phyloP scores from a whole-genome alignment of 1,284 basidiomycete genomes.

The Marasmius oreades region DNA sequence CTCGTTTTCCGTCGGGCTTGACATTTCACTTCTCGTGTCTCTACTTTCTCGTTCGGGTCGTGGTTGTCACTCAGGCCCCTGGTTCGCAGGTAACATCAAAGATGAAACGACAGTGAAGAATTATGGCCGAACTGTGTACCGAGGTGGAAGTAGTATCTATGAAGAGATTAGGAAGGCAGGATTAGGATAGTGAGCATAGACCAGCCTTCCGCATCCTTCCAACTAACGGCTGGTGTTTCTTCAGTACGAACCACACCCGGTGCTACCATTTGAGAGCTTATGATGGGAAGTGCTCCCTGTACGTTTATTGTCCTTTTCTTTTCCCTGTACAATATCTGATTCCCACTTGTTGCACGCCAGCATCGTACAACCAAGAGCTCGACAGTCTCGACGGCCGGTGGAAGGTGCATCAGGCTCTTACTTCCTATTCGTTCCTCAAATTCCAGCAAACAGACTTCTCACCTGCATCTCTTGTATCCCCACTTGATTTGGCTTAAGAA shows the following conservation, averaged over 20 bases:
- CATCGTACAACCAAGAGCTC: conserved; percentile 59
- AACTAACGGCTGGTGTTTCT: background rate
- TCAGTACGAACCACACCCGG: conserved; percentile 72
- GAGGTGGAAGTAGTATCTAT: conserved; percentile 84
- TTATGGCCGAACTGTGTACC: conserved; percentile 87
- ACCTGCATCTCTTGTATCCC: no score
- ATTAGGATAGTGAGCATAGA: conserved; percentile 66
- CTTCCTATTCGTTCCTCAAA: no score
- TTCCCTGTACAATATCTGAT: background rate
- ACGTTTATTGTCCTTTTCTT: background rate
- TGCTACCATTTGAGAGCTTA: conserved; percentile 91
- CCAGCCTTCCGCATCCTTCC: background rate
- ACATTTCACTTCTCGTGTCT: no score
- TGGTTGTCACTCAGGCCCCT: conserved; percentile 79
- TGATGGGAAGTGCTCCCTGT: conserved; percentile 82
- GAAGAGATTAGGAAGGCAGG: conserved; percentile 79
- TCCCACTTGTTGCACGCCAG: conserved; percentile 27
- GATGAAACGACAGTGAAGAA: conserved; percentile 42
- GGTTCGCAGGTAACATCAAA: conserved; percentile 81
- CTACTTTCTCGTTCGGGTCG: conserved; percentile 42
- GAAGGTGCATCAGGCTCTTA: no score
- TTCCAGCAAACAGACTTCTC: no score
- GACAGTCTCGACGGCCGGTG: no score
- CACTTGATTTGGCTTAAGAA: conserved; percentile 47
- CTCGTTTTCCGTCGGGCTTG: no score